Conservation (phyloP, 2,329 filamentous ascomycete genomes). For the Talaromyces sp. region DNA sequence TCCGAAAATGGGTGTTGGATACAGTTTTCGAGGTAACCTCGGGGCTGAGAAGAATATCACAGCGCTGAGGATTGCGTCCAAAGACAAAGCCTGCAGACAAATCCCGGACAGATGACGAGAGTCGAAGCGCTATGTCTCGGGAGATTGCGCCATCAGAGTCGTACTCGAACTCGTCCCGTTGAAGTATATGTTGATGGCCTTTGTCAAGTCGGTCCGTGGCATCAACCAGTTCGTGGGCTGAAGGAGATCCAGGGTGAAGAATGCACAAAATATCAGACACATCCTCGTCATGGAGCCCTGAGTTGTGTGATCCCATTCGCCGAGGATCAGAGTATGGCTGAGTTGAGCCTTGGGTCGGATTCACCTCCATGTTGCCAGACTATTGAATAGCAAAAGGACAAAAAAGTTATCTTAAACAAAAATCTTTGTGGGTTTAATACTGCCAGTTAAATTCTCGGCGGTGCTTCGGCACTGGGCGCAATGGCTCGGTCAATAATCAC, state of each 20-base stretch:
- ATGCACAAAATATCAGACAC: conserved; percentile 86
- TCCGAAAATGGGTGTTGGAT: conserved; percentile 94
- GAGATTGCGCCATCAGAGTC: conserved; percentile 28
- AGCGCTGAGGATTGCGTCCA: conserved; percentile 66
- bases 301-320: conserved; percentile 72
- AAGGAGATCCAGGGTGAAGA: conserved; percentile 70
- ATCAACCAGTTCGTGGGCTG: conserved; percentile 66
- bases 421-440: too few species aligned
- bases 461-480: background rate
- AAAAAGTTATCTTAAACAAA: too few species aligned
- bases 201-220: conserved; percentile 40
- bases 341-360: conserved; percentile 59
- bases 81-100: conserved; percentile 74
- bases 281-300: conserved; percentile 75
- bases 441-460: too few species aligned
- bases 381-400: background rate
- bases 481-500: background rate
- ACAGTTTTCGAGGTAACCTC: conserved; percentile 66
- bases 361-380: conserved; percentile 25
- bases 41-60: conserved; percentile 67
- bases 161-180: conserved; percentile 41
- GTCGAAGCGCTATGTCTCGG: conserved; percentile 68
- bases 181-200: conserved; percentile 58
- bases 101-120: conserved; percentile 68
- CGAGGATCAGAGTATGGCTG: conserved; percentile 78